These are phyloP conservation scores for Ceratobasidium theobromae DNA, from an alignment of 1,284 basidiomycete species.

Conservation along the genomic window DNA sequence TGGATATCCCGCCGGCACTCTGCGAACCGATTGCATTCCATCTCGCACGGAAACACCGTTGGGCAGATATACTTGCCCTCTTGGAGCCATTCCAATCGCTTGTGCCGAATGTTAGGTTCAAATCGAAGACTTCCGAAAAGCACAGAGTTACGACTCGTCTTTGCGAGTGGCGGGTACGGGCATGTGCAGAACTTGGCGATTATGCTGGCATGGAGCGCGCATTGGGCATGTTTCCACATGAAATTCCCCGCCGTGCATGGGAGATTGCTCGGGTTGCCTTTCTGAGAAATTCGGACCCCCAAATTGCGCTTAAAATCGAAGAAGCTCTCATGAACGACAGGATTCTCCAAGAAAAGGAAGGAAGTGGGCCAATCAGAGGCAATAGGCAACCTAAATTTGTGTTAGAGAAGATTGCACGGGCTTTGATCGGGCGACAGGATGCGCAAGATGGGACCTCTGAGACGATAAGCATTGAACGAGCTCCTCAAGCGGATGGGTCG, in stretches of 20 bases:
- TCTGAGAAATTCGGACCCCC: constrained; percentile 11
- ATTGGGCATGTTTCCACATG: constrained; percentile 22
- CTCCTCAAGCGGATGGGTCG: not conserved
- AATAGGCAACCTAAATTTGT: not conserved
- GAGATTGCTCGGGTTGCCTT: constrained; percentile 5
- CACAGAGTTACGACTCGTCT: constrained; percentile 18
- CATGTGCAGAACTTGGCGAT: constrained; percentile 27
- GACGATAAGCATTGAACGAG: not conserved
- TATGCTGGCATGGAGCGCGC: constrained; percentile 29
- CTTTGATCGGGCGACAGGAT: not conserved
- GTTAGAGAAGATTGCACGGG: not conserved
- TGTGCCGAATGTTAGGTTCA: not conserved
- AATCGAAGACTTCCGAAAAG: not conserved
- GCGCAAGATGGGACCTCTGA: not conserved
- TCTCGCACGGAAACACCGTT: not conserved
- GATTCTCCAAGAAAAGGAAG: not conserved
- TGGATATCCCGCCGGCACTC: constrained; percentile 6
- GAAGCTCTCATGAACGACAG: not conserved
- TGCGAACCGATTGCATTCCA: constrained; percentile 21
- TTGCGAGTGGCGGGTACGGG: constrained; percentile 24
- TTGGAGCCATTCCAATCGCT: constrained; percentile 19
- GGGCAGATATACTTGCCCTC: constrained; percentile 14
- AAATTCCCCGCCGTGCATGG: constrained; percentile 10
- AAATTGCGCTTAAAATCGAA: constrained; percentile 6
- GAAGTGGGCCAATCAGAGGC: not conserved